phyloP scores from a whole-genome alignment of 192 early-diverging fungal species.

The Obelidium mucronatum region DNA sequence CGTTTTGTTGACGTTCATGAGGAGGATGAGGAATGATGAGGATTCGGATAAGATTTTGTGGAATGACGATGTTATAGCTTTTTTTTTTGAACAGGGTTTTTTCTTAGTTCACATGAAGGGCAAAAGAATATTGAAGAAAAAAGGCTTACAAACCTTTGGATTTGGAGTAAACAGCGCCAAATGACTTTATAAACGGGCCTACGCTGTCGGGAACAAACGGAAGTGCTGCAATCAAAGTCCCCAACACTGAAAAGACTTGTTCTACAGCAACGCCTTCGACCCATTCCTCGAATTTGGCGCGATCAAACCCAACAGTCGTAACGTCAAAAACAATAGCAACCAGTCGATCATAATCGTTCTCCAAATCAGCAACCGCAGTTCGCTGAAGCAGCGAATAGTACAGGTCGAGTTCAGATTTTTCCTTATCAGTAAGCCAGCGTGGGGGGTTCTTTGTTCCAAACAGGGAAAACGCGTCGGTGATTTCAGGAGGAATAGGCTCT shows the following conservation, averaged over 20 bases:
- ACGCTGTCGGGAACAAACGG: background rate
- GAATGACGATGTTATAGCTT: background rate
- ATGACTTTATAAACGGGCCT: background rate
- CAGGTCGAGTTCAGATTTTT: background rate
- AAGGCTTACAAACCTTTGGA: background rate
- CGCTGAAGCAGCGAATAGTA: background rate
- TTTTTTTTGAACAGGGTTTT: constrained; percentile 3
- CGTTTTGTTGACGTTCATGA: background rate
- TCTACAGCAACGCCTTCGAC: background rate
- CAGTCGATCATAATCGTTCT: background rate
- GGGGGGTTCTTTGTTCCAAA: background rate
- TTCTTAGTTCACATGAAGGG: background rate
- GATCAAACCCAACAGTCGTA: background rate
- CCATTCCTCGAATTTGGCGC: background rate
- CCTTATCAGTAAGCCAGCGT: constrained; percentile 5
- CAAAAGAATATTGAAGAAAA: too few species aligned
- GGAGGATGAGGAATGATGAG: background rate
- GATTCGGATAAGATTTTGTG: background rate
- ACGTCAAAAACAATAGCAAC: background rate
- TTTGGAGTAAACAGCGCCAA: background rate
- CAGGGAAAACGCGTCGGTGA: background rate
- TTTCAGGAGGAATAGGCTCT: background rate
- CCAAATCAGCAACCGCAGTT: background rate
- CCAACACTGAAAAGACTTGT: background rate
- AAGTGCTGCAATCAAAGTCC: background rate